Evolutionary conservation across 1,284 basidiomycete species (phyloP).

Genomic region (Coniophora puteana): DNA sequence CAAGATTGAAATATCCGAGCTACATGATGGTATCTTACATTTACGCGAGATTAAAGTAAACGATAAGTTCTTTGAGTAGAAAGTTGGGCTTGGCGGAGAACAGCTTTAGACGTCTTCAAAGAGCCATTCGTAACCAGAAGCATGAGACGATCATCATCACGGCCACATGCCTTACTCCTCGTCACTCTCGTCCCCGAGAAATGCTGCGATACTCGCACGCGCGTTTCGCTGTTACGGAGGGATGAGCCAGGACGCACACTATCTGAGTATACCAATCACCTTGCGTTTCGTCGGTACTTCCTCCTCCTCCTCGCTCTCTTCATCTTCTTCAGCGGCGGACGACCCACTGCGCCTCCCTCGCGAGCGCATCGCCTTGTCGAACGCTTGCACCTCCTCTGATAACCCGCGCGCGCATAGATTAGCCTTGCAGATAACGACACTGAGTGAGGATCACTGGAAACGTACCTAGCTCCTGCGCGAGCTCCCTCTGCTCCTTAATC

Average conservation of each 20-base stretch:
- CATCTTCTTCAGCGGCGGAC: constrained; percentile 14
- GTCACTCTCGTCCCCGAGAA: constrained; percentile 64
- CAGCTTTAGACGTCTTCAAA: no score
- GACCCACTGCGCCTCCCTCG: constrained; percentile 15
- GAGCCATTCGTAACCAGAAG: no score
- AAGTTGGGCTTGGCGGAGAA: no score
- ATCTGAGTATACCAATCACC: constrained; percentile 23
- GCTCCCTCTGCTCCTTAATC: constrained; percentile 68
- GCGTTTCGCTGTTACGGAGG: constrained; percentile 37
- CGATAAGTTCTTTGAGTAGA: no score
- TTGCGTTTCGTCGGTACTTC: constrained; percentile 34
- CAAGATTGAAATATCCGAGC: no score
- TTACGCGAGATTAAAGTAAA: no score
- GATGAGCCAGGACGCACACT: constrained; percentile 11
- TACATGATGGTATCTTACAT: no score
- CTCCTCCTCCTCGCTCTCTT: constrained; percentile 27
- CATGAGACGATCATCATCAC: no score
- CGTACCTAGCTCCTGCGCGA: constrained; percentile 77
- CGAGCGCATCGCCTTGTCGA: constrained; percentile 38
- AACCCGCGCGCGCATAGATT: constrained; percentile 5
- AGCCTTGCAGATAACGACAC: not conserved
- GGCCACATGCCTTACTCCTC: no score
- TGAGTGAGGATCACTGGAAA: constrained; percentile 14
- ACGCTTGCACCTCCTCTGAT: constrained; percentile 64
- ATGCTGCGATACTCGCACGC: constrained; percentile 62